phyloP scores from a whole-genome alignment of 2,329 filamentous ascomycete species.

The Colletotrichum theobromicola region DNA sequence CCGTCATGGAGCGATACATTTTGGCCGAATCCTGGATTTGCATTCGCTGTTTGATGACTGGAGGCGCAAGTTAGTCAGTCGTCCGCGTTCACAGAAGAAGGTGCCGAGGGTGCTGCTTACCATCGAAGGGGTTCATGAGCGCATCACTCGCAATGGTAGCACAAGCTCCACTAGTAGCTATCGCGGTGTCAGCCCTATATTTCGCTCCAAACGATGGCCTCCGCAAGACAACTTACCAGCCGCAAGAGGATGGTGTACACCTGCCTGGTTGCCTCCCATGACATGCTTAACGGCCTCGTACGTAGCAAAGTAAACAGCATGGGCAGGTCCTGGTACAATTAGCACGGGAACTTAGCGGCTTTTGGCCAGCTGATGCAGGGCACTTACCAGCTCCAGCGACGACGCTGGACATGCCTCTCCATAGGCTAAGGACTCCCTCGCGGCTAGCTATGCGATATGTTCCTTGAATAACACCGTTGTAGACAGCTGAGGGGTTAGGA shows the following conservation, averaged over 20 bases:
- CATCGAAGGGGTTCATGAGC: slow-evolving; percentile 99
- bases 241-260: slow-evolving; percentile 89
- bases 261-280: slow-evolving; percentile 88
- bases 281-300: slow-evolving; percentile 97
- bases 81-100: not conserved
- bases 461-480: slow-evolving; percentile 89
- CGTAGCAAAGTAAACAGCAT: slow-evolving; percentile 97
- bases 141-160: slow-evolving; percentile 98
- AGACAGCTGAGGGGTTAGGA: slow-evolving; percentile 79
- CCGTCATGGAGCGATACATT: slow-evolving; percentile 82
- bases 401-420: slow-evolving; percentile 96
- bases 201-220: not conserved
- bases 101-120: slow-evolving; percentile 49
- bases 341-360: not conserved
- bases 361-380: not conserved
- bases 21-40: slow-evolving; percentile 92
- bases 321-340: slow-evolving; percentile 77
- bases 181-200: slow-evolving; percentile 35
- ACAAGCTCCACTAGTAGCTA: slow-evolving; percentile 79
- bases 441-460: slow-evolving; percentile 90
- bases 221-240: slow-evolving; percentile 67
- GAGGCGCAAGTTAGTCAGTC: not conserved
- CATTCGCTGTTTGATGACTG: slow-evolving; percentile 99
- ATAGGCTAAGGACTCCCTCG: slow-evolving; percentile 90
- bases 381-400: slow-evolving; percentile 87